Conservation (phyloP, 1,139 yeast species). For the Magnusiomyces suaveolens region DNA sequence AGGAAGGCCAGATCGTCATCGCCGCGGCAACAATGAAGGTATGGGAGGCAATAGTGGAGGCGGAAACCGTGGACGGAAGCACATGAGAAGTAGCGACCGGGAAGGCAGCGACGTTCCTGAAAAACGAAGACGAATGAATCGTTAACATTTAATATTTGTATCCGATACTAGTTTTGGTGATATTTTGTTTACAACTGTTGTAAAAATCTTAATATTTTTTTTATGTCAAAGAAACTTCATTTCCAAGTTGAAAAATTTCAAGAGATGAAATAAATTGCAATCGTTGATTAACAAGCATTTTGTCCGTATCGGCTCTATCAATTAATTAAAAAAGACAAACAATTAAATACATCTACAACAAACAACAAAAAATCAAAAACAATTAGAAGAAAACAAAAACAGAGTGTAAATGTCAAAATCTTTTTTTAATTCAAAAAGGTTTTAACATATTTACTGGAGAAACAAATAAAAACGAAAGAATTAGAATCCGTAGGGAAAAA, state of each 20-base stretch:
- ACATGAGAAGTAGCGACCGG: background rate
- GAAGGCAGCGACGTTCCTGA: background rate
- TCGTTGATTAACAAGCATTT: too few relatives aligned
- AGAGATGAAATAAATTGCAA: too few relatives aligned
- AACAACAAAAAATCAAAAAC: background rate
- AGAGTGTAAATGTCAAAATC: background rate
- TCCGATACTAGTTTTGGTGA: background rate
- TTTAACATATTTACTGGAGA: too few relatives aligned
- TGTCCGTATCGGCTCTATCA: background rate
- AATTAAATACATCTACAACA: background rate
- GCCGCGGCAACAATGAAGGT: background rate
- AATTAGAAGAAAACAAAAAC: background rate
- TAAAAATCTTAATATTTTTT: too few relatives aligned
- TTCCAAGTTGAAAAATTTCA: too few relatives aligned
- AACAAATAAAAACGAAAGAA: background rate
- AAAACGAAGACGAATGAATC: background rate
- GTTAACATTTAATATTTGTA: background rate
- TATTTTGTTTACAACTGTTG: background rate
- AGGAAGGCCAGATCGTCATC: background rate
- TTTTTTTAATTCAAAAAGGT: background rate
- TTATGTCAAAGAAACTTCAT: too few relatives aligned
- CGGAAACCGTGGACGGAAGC: slow-evolving; percentile 1
- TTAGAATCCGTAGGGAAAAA: background rate
- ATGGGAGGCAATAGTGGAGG: background rate
- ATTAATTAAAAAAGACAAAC: background rate